A percentile compares a stretch with the other conserved stretches of the same genome.
Conservation (phyloP, 1,139 yeast genomes). For the Sugiyamaella neomexicana region DNA sequence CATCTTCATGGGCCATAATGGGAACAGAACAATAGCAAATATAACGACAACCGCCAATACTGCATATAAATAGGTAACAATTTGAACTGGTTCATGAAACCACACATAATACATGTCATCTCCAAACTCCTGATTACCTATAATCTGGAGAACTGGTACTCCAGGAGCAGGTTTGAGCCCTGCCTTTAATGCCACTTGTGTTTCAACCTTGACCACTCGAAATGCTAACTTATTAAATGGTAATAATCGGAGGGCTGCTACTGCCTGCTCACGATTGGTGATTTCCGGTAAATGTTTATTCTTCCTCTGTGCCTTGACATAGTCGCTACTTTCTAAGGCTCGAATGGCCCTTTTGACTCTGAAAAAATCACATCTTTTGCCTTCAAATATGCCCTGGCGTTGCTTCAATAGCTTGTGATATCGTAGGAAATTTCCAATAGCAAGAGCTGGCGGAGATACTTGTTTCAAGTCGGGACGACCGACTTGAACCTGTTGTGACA, state of each 20-base stretch:
- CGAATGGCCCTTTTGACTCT: constrained; percentile 76
- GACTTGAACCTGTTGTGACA: constrained; percentile 29
- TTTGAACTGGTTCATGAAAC: constrained; percentile 79
- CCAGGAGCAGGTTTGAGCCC: constrained; percentile 68
- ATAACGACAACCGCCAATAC: constrained; percentile 64
- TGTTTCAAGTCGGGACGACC: constrained; percentile 41
- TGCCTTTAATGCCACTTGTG: constrained; percentile 64
- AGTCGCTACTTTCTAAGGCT: constrained; percentile 74
- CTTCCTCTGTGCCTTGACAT: constrained; percentile 54
- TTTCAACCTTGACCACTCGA: constrained; percentile 61
- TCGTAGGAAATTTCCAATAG: constrained; percentile 71
- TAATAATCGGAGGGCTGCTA: constrained; percentile 61
- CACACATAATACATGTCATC: constrained; percentile 86
- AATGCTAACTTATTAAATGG: constrained; percentile 74
- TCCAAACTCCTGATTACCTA: constrained; percentile 66
- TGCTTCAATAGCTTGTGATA: constrained; percentile 66
- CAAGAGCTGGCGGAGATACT: constrained; percentile 49
- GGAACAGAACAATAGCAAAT: constrained; percentile 81
- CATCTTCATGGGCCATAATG: constrained; percentile 93
- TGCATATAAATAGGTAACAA: constrained; percentile 62
- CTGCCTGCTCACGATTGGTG: constrained; percentile 55
- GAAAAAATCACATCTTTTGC: constrained; percentile 75
- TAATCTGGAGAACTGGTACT: constrained; percentile 67
- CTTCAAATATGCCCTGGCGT: constrained; percentile 75
- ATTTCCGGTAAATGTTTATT: constrained; percentile 62